Conservation (phyloP, 257 asterid genomes). For the Salvia miltiorrhiza region DNA sequence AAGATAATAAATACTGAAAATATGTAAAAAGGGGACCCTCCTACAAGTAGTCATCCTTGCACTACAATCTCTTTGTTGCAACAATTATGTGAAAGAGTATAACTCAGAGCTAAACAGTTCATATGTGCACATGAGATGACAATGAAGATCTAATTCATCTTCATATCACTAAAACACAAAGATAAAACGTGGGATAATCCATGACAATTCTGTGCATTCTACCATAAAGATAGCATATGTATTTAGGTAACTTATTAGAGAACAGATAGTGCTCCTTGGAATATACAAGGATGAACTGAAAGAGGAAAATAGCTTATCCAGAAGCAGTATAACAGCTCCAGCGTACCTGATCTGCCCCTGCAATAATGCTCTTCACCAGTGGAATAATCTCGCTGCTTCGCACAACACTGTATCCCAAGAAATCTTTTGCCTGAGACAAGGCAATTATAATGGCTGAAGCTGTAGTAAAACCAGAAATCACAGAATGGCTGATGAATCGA, state of each 20-base stretch:
- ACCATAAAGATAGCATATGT: conserved; percentile 1
- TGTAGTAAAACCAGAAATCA: conserved; percentile 99
- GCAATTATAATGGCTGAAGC: conserved; percentile 78
- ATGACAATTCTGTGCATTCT: neutral
- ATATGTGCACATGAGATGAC: conserved; percentile 13
- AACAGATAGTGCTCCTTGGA: neutral
- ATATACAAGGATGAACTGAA: neutral
- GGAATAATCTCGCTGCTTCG: conserved; percentile 97
- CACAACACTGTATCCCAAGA: conserved; percentile 87
- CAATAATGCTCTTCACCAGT: conserved; percentile 69
- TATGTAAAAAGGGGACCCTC: too few relatives aligned
- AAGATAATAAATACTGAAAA: too few relatives aligned
- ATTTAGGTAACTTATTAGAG: neutral
- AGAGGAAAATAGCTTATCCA: too few relatives aligned
- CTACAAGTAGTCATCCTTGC: too few relatives aligned
- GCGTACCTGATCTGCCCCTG: conserved; percentile 81
- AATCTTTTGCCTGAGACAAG: conserved; percentile 86
- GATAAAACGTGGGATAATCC: neutral
- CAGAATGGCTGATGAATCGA: conserved; percentile 99
- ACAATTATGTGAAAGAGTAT: too few relatives aligned
- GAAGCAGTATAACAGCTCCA: conserved; percentile 1
- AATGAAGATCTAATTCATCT: conserved; percentile 1
- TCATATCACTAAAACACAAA: neutral
- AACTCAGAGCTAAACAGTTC: too few relatives aligned
- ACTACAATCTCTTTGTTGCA: too few relatives aligned